phyloP scores from a whole-genome alignment of 2,329 filamentous ascomycete genomes.

The Xylariomycetidae sp. region DNA sequence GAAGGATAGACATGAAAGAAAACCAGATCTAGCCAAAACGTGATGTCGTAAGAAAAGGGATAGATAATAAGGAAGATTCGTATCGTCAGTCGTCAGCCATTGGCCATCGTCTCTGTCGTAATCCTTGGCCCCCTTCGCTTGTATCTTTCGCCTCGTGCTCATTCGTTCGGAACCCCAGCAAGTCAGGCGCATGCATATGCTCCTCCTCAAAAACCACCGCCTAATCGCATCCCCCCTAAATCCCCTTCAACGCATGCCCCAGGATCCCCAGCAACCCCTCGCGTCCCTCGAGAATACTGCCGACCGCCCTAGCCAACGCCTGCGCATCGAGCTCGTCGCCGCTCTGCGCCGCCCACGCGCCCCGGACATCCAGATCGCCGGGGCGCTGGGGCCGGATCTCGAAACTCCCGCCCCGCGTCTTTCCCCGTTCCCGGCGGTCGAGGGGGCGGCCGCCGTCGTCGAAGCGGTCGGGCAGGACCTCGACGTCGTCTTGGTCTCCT shows the following conservation, averaged over 20 bases:
- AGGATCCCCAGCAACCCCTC: slow-evolving; percentile 9
- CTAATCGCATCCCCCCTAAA: too few species aligned
- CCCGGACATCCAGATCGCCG: slow-evolving; percentile 5
- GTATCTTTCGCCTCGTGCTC: too few species aligned
- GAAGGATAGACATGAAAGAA: too few species aligned
- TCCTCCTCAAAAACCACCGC: too few species aligned
- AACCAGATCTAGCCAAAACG: not conserved
- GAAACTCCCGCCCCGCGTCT: slow-evolving; percentile 8
- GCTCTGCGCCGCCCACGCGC: slow-evolving; percentile 5
- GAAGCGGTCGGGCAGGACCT: slow-evolving; percentile 27
- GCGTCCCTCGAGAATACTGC: slow-evolving; percentile 8
- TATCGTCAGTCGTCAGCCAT: not conserved
- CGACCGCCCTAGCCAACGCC: slow-evolving; percentile 6
- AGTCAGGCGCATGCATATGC: too few species aligned
- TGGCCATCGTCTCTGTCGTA: too few species aligned
- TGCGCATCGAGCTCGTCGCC: slow-evolving; percentile 3
- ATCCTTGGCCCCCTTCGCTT: too few species aligned
- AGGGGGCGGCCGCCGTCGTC: slow-evolving; percentile 21
- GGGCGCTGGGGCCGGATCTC: slow-evolving; percentile 10
- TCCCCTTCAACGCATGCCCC: slow-evolving; percentile 9
- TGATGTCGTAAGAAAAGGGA: not conserved
- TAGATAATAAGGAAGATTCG: too few species aligned
- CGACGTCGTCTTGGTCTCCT: slow-evolving; percentile 17
- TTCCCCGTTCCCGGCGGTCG: slow-evolving; percentile 6
- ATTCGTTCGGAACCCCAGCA: too few species aligned